Conservation (phyloP, 495 filamentous ascomycete species). For the Trichoderma gamsii region DNA sequence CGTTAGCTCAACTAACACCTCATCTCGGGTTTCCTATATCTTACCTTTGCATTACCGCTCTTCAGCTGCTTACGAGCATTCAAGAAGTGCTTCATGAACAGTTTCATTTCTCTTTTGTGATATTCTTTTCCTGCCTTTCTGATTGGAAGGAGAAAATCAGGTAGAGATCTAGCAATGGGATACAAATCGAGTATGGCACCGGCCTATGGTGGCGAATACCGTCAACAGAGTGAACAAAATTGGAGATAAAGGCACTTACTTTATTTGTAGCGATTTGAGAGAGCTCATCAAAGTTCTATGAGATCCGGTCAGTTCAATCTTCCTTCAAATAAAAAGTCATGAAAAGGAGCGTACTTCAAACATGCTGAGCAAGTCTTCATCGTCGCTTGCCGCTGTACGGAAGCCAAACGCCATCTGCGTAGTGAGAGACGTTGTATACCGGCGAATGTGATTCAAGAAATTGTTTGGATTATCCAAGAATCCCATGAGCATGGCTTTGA, state of each 20-base stretch:
- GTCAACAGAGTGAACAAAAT: conserved; percentile 43
- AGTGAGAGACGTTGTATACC: conserved; percentile 49
- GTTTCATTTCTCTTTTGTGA: conserved; percentile 24
- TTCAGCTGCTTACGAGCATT: conserved; percentile 30
- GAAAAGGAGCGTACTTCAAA: conserved; percentile 28
- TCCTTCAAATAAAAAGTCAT: not conserved
- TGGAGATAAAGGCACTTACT: conserved; percentile 29
- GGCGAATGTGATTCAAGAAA: conserved; percentile 45
- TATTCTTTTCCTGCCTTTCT: conserved; percentile 26
- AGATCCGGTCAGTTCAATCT: not conserved
- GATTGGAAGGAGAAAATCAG: conserved; percentile 32
- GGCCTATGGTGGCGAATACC: conserved; percentile 27
- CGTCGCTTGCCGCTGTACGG: conserved; percentile 42
- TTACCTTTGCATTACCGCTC: conserved; percentile 28
- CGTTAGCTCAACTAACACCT: not conserved
- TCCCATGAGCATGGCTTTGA: conserved; percentile 43
- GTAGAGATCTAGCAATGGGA: conserved; percentile 36
- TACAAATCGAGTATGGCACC: conserved; percentile 39
- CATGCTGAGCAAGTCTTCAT: conserved; percentile 46
- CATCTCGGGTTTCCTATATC: not conserved
- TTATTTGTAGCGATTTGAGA: not conserved
- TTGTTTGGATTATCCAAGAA: conserved; percentile 33
- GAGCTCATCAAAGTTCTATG: not conserved
- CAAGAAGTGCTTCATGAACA: conserved; percentile 38
- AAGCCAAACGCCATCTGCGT: conserved; percentile 53